A percentile compares a stretch with the other conserved stretches of the same genome.
phyloP scores from a whole-genome alignment of 208 protist genomes.

The Herpetomonas samuelpessoai region DNA sequence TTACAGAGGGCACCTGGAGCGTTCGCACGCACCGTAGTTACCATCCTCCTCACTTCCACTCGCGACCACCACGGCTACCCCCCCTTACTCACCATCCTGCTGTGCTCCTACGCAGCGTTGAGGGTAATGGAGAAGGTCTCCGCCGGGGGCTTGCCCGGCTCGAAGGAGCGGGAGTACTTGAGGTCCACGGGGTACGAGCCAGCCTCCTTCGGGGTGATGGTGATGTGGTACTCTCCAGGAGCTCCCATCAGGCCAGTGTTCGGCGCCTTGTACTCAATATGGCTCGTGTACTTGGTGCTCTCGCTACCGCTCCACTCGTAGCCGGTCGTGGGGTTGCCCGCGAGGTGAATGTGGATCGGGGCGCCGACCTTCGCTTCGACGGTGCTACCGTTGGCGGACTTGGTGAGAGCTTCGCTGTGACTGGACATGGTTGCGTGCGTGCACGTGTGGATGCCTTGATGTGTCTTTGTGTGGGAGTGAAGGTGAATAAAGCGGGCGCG shows the following conservation, averaged over 20 bases:
- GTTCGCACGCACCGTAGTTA: too few species aligned
- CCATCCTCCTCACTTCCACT: too few species aligned
- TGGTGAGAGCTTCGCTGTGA: slow-evolving; percentile 1
- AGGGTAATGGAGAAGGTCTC: slow-evolving; percentile 46
- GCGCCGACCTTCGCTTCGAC: slow-evolving; percentile 21
- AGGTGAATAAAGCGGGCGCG: too few species aligned
- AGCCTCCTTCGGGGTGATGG: slow-evolving; percentile 22
- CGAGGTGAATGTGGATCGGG: slow-evolving; percentile 29
- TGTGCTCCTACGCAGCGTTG: slow-evolving; percentile 24
- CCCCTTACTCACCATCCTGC: too few species aligned
- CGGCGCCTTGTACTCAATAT: slow-evolving; percentile 8
- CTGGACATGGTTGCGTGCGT: slow-evolving; percentile 3
- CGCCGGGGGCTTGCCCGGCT: slow-evolving; percentile 9
- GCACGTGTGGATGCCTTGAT: too few species aligned
- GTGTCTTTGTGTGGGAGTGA: too few species aligned
- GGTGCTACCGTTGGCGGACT: slow-evolving; percentile 18
- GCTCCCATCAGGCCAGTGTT: slow-evolving; percentile 28
- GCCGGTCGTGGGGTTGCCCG: slow-evolving; percentile 69
- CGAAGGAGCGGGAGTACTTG: slow-evolving; percentile 49
- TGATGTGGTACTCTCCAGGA: slow-evolving; percentile 37
- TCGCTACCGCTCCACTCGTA: slow-evolving; percentile 46
- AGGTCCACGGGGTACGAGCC: slow-evolving; percentile 41
- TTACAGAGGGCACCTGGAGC: too few species aligned
- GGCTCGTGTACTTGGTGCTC: background rate
- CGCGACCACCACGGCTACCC: too few species aligned